Base-by-base conservation (phyloP, 2,329 filamentous ascomycete species). In the Penicillium sp. region DNA sequence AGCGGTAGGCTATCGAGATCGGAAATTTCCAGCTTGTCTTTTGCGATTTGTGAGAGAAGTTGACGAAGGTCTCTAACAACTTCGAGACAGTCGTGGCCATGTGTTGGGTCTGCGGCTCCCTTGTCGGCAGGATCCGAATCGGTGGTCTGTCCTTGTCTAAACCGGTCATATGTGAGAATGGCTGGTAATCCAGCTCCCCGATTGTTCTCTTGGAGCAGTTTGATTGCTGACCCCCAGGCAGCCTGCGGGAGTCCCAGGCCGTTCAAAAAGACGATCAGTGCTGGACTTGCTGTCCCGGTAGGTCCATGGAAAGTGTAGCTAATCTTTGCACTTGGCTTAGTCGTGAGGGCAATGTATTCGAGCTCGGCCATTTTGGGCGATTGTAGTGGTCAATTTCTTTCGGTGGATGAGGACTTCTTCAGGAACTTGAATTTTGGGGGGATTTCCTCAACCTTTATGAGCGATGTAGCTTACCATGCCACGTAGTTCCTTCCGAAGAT, bases 111-210 rank as follows among this genome's bases (percentile, higher is more conserved):
- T 26, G 77, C 26, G 28, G 79, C 38, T 49, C 69, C 24, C 54
- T 70, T 59, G 44, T 79, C 78, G 3, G 69, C 62, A 0, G 77
- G 80, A 53, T 86, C 84, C 3, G 73, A 70, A n/a, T 84, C 83
- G 53, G 70, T 81, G 67, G 75, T 81, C 73, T 56, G 73, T 10
- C 85, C 85, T 70, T 88, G 85, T 9, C 85, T 85, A 65, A 82
- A 87, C 45, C 86, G 84, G 71, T 88, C 86, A 64, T 87, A 88
- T 49, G 81, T 81, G 3, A 88, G 75, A 19, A 87, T 70, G 15
- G 76, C 75, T 1, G 81, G 82, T 54, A 76, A 75, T 10, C 72
- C 66, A 2, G 72, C 59, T 6, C n/a, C 58, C 28, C 64, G 56
- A 15, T 62, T 63, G 4, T 59, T 51, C 2, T 58, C 54, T 28